A percentile compares a stretch with the other conserved stretches of the same genome.
These are phyloP conservation scores for Haplosporangium gracile DNA, from an alignment of 192 early-diverging fungal species.

Conservation along the genomic window DNA sequence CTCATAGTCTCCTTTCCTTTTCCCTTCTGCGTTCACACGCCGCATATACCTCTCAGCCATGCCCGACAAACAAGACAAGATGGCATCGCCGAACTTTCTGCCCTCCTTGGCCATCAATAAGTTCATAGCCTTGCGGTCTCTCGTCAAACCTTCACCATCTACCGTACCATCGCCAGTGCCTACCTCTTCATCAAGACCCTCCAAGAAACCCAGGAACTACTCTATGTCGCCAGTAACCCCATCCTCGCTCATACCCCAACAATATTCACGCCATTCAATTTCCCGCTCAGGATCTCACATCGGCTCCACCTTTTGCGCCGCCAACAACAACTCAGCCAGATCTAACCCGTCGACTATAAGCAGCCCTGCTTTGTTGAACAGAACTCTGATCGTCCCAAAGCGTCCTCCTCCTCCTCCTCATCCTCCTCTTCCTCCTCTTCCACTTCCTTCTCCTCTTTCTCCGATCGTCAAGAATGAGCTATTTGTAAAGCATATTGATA, in stretches of 20 bases:
- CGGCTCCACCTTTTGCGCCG: neutral
- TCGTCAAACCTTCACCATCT: neutral
- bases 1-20: neutral
- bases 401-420: too few species aligned
- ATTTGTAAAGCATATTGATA: neutral
- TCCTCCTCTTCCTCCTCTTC: too few species aligned
- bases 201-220: neutral
- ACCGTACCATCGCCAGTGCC: neutral
- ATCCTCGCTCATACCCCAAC: neutral
- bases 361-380: neutral
- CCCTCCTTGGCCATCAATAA: constrained; percentile 16
- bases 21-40: neutral
- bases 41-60: neutral
- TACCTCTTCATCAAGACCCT: neutral
- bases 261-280: neutral
- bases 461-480: neutral
- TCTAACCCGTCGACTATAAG: neutral
- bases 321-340: neutral
- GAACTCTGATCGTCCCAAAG: neutral
- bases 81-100: neutral
- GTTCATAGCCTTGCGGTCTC: constrained; percentile 20
- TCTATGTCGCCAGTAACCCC: neutral
- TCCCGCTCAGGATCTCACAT: neutral
- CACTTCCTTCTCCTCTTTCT: too few species aligned
- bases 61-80: neutral